These are phyloP conservation scores for Smallanthus sonchifolius DNA, from an alignment of 129 eudicot species.

Conservation along the genomic window DNA sequence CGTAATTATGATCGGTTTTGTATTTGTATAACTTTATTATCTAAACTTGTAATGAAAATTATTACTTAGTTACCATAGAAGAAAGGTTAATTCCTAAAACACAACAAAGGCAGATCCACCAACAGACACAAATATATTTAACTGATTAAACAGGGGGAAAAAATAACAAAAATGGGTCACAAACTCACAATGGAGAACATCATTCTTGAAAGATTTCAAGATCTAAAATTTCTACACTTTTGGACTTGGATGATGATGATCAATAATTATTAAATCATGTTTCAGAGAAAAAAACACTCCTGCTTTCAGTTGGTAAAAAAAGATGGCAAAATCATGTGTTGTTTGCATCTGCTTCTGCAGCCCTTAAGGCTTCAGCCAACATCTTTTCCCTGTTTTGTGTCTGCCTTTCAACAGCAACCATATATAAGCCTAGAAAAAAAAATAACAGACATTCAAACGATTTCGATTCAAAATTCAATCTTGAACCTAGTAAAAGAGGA, in stretches of 20 bases:
- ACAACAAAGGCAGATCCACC: background rate
- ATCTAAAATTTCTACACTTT: background rate
- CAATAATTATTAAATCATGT: slow-evolving; percentile 20
- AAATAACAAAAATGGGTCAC: background rate
- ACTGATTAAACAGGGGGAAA: background rate
- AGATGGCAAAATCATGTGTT: slow-evolving; percentile 13
- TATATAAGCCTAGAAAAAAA: slow-evolving; percentile 55
- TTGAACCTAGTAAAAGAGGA: background rate
- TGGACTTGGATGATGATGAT: slow-evolving; percentile 1
- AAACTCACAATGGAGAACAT: slow-evolving; percentile 7
- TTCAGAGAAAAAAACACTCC: background rate
- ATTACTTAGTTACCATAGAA: background rate
- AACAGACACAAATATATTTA: background rate
- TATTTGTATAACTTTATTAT: background rate
- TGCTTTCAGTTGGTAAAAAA: background rate
- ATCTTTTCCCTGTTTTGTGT: slow-evolving; percentile 61
- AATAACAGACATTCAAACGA: background rate
- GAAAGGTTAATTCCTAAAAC: background rate
- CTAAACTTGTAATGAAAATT: background rate
- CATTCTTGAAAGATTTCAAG: slow-evolving; percentile 4
- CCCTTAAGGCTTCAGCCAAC: slow-evolving; percentile 70
- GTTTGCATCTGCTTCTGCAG: slow-evolving; percentile 45
- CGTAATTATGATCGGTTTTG: background rate
- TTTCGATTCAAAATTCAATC: background rate
- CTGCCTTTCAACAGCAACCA: slow-evolving; percentile 88